A percentile compares a stretch with the other conserved stretches of the same genome.
phyloP scores from a whole-genome alignment of 2,329 filamentous ascomycete species.

The Parafenestella ontariensis region DNA sequence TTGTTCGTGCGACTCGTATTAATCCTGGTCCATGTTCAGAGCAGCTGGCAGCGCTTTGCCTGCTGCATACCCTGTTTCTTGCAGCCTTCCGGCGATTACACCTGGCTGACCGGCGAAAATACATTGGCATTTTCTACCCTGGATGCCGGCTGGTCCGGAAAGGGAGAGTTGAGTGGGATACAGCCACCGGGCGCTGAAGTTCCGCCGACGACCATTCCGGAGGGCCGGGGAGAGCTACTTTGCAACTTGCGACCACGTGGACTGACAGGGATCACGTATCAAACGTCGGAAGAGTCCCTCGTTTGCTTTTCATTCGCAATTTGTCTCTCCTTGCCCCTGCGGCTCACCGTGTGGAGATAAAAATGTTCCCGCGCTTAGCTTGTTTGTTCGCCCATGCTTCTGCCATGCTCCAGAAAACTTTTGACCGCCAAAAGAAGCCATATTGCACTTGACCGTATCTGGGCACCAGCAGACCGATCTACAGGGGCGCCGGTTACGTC shows the following conservation, averaged over 20 bases:
- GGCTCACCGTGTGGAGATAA: conserved; percentile 18
- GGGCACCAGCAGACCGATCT: conserved; percentile 24
- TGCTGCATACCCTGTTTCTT: conserved; percentile 9
- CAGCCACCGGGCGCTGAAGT: conserved; percentile 17
- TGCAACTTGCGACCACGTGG: conserved; percentile 41
- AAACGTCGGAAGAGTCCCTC: conserved; percentile 23
- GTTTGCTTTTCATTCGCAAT: conserved; percentile 40
- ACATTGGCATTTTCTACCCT: conserved; percentile 2
- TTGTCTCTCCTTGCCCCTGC: conserved; percentile 29
- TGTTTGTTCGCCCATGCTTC: conserved; percentile 5
- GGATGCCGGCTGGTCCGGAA: conserved; percentile 26
- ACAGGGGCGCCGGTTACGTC: conserved; percentile 25
- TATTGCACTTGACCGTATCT: conserved; percentile 15
- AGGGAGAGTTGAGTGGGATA: conserved; percentile 16
- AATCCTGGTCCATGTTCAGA: conserved; percentile 24
- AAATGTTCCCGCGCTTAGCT: conserved; percentile 1
- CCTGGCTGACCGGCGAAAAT: conserved; percentile 24
- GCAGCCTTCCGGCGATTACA: conserved; percentile 19
- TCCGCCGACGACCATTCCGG: conserved; percentile 25
- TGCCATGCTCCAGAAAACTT: conserved; percentile 6
- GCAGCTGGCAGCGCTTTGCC: conserved; percentile 10
- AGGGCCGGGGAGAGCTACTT: conserved; percentile 15
- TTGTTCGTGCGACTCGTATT: conserved; percentile 40
- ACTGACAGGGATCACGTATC: conserved; percentile 30
- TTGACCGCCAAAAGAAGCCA: conserved; percentile 3